Conservation (phyloP, 1,284 basidiomycete genomes). For the Exobasidium rhododendri region DNA sequence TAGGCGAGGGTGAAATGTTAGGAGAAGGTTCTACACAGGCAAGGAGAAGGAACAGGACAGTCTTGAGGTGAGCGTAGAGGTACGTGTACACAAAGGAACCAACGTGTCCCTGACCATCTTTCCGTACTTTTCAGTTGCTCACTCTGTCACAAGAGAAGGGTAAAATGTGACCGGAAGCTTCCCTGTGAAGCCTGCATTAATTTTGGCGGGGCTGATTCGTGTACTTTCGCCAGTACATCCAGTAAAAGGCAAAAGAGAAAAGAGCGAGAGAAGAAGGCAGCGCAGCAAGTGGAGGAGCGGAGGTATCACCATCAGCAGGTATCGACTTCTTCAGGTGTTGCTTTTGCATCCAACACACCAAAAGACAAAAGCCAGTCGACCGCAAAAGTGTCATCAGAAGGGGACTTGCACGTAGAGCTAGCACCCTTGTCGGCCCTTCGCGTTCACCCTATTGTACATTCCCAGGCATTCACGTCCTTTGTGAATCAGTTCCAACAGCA, state of each 20-base stretch:
- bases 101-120: too few relatives aligned
- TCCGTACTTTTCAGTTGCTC: neutral
- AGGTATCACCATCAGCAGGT: too few relatives aligned
- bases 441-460: too few relatives aligned
- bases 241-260: neutral
- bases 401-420: too few relatives aligned
- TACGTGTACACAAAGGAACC: too few relatives aligned
- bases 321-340: too few relatives aligned
- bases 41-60: neutral
- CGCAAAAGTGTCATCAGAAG: too few relatives aligned
- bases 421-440: too few relatives aligned
- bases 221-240: neutral
- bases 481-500: neutral
- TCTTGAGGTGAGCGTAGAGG: too few relatives aligned
- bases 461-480: neutral
- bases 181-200: neutral
- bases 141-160: neutral
- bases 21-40: neutral
- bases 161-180: neutral
- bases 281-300: too few relatives aligned
- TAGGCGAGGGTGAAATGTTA: neutral
- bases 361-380: too few relatives aligned
- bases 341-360: too few relatives aligned
- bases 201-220: neutral
- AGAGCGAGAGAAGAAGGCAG: neutral